These are phyloP conservation scores for Scortechinia acanthostroma DNA, from an alignment of 2,329 filamentous ascomycete genomes.

Conservation along the genomic window DNA sequence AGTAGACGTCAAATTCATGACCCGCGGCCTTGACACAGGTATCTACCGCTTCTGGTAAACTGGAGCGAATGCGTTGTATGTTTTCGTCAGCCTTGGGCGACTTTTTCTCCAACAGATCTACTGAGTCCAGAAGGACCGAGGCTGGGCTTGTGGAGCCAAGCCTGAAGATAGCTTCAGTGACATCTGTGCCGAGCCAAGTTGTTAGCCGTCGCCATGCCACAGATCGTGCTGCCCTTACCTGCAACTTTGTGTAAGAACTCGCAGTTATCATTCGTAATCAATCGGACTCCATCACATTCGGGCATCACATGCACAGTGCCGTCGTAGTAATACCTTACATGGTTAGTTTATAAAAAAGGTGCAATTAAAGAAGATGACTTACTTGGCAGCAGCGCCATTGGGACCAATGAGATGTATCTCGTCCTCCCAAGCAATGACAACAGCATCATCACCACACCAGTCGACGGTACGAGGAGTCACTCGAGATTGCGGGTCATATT, in stretches of 20 bases:
- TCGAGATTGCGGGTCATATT: conserved; percentile 81
- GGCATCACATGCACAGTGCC: neutral
- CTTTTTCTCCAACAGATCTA: conserved; percentile 82
- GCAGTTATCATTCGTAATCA: conserved; percentile 89
- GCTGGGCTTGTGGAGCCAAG: conserved; percentile 40
- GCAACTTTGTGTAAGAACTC: conserved; percentile 96
- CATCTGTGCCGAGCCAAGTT: too few relatives aligned
- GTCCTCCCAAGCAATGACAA: conserved; percentile 93
- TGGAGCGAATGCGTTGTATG: conserved; percentile 84
- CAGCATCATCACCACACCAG: conserved; percentile 94
- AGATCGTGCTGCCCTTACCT: neutral
- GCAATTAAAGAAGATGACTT: conserved; percentile 21
- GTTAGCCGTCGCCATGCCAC: too few relatives aligned
- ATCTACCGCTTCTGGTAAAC: conserved; percentile 86
- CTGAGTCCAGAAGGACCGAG: conserved; percentile 86
- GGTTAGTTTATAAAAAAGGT: too few relatives aligned
- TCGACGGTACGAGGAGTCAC: conserved; percentile 81
- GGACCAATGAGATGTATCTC: conserved; percentile 84
- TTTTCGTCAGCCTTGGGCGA: conserved; percentile 97
- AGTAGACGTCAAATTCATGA: conserved; percentile 80
- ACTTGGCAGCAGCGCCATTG: conserved; percentile 66
- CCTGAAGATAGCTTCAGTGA: neutral
- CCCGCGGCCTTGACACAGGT: conserved; percentile 88
- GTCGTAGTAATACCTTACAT: neutral
- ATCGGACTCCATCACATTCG: conserved; percentile 76